phyloP scores from a whole-genome alignment of 208 protist genomes.

The Trypanosoma rangeli region DNA sequence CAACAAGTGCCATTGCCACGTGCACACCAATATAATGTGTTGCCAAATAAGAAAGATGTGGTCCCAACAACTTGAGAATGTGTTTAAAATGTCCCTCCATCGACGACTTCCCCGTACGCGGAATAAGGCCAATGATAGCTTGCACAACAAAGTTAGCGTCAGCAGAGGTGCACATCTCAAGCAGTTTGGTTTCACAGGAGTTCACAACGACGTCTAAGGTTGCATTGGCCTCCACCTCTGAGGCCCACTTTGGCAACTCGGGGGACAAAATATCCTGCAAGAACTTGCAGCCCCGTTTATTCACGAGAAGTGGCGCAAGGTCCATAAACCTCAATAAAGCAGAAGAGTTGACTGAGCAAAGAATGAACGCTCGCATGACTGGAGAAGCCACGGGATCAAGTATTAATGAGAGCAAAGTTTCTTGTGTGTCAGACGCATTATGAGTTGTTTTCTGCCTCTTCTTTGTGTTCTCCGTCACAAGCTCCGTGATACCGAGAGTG shows the following conservation, averaged over 20 bases:
- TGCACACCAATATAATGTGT: constrained; percentile 71
- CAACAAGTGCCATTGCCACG: constrained; percentile 60
- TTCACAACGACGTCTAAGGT: constrained; percentile 45
- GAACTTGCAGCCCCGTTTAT: constrained; percentile 72
- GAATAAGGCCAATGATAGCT: constrained; percentile 53
- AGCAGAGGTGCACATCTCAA: constrained; percentile 61
- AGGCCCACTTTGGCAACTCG: constrained; percentile 18
- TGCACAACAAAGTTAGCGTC: constrained; percentile 88
- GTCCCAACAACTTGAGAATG: constrained; percentile 45
- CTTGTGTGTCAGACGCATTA: constrained; percentile 4
- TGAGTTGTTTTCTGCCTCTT: constrained; percentile 25
- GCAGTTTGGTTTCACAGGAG: constrained; percentile 39
- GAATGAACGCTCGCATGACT: constrained; percentile 61
- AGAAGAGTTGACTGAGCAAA: constrained; percentile 29
- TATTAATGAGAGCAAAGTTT: constrained; percentile 60
- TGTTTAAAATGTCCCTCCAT: constrained; percentile 27
- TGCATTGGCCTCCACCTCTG: constrained; percentile 36
- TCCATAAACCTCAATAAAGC: constrained; percentile 47
- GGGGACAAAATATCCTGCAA: constrained; percentile 52
- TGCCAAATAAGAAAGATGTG: constrained; percentile 42
- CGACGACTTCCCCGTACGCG: constrained; percentile 29
- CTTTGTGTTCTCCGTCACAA: constrained; percentile 20
- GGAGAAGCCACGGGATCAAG: constrained; percentile 70
- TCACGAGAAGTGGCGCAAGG: constrained; percentile 46
- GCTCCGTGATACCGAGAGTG: constrained; percentile 30